phyloP scores from a whole-genome alignment of 805 yeast species.

The Hyphopichia homilentoma region DNA sequence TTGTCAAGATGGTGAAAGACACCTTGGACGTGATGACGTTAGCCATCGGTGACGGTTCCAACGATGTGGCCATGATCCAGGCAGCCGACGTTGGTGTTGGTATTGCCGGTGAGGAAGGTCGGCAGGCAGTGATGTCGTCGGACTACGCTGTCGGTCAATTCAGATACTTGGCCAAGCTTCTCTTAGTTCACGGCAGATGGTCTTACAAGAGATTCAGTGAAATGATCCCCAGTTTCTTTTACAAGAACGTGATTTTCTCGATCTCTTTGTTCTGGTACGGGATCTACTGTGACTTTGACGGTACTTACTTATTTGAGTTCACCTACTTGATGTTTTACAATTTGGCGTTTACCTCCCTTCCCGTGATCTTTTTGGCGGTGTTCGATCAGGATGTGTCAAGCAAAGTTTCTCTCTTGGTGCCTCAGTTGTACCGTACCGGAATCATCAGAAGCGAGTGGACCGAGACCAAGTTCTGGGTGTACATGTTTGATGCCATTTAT shows the following conservation, averaged over 20 bases:
- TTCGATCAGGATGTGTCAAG: conserved; percentile 79
- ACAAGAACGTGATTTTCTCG: conserved; percentile 73
- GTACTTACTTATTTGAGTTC: conserved; percentile 73
- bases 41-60: conserved; percentile 87
- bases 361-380: conserved; percentile 73
- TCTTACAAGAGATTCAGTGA: conserved; percentile 77
- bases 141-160: conserved; percentile 86
- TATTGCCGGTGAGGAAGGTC: conserved; percentile 88
- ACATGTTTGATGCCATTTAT: conserved; percentile 74
- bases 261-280: conserved; percentile 80
- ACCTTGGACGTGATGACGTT: conserved; percentile 76
- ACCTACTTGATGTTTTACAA: conserved; percentile 79
- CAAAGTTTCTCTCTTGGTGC: conserved; percentile 64
- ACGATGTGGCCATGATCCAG: conserved; percentile 89
- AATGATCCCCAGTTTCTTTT: conserved; percentile 80
- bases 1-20: conserved; percentile 72
- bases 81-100: conserved; percentile 87
- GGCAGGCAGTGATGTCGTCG: conserved; percentile 85
- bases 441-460: conserved; percentile 71
- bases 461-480: conserved; percentile 62
- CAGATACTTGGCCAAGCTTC: conserved; percentile 61
- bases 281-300: conserved; percentile 70
- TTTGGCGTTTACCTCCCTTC: conserved; percentile 78
- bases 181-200: conserved; percentile 84
- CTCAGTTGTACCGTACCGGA: conserved; percentile 72